Percentiles rank a stretch among this genome's conserved stretches.
These are phyloP conservation scores for Yamadazyma sp. DNA, from an alignment of 1,139 yeast genomes.

Conservation along the genomic window DNA sequence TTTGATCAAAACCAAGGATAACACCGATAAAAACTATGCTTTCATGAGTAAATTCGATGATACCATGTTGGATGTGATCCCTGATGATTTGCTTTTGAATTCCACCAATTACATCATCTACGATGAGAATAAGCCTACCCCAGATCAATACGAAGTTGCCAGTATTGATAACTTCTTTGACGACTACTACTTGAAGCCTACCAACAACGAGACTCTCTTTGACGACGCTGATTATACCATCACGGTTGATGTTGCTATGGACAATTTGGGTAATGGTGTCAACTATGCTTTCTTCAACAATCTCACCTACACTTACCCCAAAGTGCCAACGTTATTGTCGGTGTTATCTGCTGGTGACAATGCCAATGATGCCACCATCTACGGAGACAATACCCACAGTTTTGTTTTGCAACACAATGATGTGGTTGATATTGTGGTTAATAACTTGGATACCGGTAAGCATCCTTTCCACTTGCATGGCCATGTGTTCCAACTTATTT, in stretches of 20 bases:
- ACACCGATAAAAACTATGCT: slow-evolving; percentile 52
- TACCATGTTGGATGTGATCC: slow-evolving; percentile 65
- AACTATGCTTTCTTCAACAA: slow-evolving; percentile 77
- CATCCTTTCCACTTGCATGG: slow-evolving; percentile 97
- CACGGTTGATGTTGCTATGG: slow-evolving; percentile 61
- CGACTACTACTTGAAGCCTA: slow-evolving; percentile 57
- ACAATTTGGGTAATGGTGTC: slow-evolving; percentile 68
- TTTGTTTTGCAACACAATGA: slow-evolving; percentile 62
- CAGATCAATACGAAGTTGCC: slow-evolving; percentile 24
- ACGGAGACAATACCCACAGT: slow-evolving; percentile 68
- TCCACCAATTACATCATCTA: slow-evolving; percentile 58
- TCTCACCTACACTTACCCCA: slow-evolving; percentile 60
- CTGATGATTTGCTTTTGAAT: slow-evolving; percentile 51
- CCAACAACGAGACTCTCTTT: slow-evolving; percentile 35
- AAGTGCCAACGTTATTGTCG: slow-evolving; percentile 63
- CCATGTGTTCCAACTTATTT: slow-evolving; percentile 73
- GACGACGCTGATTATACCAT: slow-evolving; percentile 64
- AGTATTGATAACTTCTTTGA: slow-evolving; percentile 36
- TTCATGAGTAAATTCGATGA: slow-evolving; percentile 63
- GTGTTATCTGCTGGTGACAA: slow-evolving; percentile 52
- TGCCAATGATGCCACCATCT: slow-evolving; percentile 49
- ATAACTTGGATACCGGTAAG: slow-evolving; percentile 76
- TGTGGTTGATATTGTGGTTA: slow-evolving; percentile 67
- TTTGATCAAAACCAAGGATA: slow-evolving; percentile 53
- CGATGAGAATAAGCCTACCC: slow-evolving; percentile 30